Conservation (phyloP, 78 protist genomes). For the Planoprotostelium fungivorum region DNA sequence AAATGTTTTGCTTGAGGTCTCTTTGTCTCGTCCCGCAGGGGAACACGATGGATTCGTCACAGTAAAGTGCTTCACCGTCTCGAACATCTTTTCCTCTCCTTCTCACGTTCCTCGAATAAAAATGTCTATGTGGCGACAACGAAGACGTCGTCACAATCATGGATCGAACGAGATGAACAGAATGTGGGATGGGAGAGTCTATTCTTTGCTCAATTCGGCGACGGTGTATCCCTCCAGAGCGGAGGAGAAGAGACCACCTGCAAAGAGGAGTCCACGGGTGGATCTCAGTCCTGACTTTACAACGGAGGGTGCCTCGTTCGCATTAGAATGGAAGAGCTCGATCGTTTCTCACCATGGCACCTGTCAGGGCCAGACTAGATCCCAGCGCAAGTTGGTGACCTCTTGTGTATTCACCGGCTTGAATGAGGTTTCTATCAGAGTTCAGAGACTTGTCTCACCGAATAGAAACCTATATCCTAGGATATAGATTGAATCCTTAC, state of each 20-base stretch:
- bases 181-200: too few species aligned
- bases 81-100: too few species aligned
- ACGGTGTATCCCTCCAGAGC: not conserved
- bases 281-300: not conserved
- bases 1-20: too few species aligned
- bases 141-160: too few species aligned
- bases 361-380: not conserved
- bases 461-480: too few species aligned
- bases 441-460: not conserved
- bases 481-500: not conserved
- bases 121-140: too few species aligned
- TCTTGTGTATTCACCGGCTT: not conserved
- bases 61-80: too few species aligned
- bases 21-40: too few species aligned
- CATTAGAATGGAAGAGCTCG: not conserved
- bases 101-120: too few species aligned
- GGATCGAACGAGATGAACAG: too few species aligned
- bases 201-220: not conserved
- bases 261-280: not conserved
- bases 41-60: too few species aligned
- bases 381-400: not conserved
- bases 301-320: not conserved
- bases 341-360: not conserved
- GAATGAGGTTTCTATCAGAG: not conserved
- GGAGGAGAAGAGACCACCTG: not conserved